These are phyloP conservation scores for Diaporthe sp. DNA, from an alignment of 2,329 filamentous ascomycete genomes.

Conservation along the genomic window DNA sequence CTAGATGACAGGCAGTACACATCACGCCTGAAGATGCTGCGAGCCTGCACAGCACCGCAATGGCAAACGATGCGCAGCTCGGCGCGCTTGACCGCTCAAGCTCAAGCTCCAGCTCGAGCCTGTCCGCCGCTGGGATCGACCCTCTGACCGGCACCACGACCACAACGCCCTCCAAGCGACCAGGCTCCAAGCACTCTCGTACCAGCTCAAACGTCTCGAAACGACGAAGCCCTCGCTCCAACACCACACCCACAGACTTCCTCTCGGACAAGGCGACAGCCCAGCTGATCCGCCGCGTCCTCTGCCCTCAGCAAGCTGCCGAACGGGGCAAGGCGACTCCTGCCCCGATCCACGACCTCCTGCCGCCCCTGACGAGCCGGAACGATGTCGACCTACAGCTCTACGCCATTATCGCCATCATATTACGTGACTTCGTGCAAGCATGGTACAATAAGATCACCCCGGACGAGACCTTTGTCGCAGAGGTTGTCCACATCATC, in stretches of 20 bases:
- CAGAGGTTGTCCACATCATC: constrained; percentile 89
- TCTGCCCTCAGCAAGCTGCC: constrained; percentile 79
- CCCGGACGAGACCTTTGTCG: constrained; percentile 87
- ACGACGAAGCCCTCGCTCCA: constrained; percentile 31
- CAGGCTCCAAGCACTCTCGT: constrained; percentile 44
- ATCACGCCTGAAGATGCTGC: constrained; percentile 29
- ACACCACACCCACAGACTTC: constrained; percentile 57
- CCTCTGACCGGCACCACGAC: constrained; percentile 23
- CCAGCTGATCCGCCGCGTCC: constrained; percentile 83
- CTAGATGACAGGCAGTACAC: background rate
- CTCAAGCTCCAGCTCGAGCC: constrained; percentile 32
- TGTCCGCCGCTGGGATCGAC: constrained; percentile 27
- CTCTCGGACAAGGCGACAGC: constrained; percentile 84
- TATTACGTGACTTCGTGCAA: constrained; percentile 90
- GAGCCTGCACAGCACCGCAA: constrained; percentile 31
- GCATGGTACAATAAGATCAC: constrained; percentile 96
- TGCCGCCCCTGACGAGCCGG: constrained; percentile 93
- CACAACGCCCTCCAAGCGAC: constrained; percentile 43
- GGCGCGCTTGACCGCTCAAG: constrained; percentile 25
- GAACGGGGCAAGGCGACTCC: constrained; percentile 67
- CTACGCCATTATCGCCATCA: constrained; percentile 90
- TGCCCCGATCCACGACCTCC: constrained; percentile 80
- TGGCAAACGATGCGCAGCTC: constrained; percentile 36
- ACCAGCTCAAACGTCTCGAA: constrained; percentile 44
- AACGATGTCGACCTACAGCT: constrained; percentile 94